Evolutionary conservation across 2,329 filamentous ascomycete species (phyloP).

Genomic region (Nothomitra cinnamomea): DNA sequence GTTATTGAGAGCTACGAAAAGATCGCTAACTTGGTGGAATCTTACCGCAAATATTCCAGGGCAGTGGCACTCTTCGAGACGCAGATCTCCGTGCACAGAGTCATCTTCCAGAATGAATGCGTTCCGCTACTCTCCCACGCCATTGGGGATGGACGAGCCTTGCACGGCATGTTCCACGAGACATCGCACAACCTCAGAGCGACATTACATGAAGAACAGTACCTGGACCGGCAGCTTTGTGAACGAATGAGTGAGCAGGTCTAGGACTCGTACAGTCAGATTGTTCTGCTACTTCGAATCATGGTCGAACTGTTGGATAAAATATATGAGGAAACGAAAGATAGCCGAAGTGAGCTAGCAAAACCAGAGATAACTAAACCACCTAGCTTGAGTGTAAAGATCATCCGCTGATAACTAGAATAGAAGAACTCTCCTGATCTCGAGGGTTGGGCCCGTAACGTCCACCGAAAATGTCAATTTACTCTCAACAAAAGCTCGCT

Average conservation of each 20-base stretch:
- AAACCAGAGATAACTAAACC: neutral
- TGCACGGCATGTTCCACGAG: neutral
- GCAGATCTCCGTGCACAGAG: neutral
- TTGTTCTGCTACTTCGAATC: neutral
- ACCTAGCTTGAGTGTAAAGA: too few species aligned
- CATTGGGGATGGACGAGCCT: neutral
- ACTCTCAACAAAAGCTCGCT: neutral
- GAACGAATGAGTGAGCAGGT: neutral
- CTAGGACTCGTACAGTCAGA: neutral
- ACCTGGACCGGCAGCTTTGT: neutral
- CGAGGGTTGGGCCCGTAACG: neutral
- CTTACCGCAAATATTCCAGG: neutral
- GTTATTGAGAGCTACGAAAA: slow-evolving; percentile 9
- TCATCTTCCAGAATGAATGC: neutral
- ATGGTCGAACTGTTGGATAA: neutral
- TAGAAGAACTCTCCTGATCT: neutral
- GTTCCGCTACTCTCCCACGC: neutral
- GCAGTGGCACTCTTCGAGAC: neutral
- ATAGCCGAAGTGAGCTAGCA: neutral
- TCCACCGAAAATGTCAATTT: neutral
- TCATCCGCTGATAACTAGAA: too few species aligned
- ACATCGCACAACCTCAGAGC: neutral
- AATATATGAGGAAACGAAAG: neutral
- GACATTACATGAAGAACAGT: neutral
- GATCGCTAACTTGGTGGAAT: neutral